phyloP scores from a whole-genome alignment of 352 stramenopile species.

The Aphanomyces euteiches region DNA sequence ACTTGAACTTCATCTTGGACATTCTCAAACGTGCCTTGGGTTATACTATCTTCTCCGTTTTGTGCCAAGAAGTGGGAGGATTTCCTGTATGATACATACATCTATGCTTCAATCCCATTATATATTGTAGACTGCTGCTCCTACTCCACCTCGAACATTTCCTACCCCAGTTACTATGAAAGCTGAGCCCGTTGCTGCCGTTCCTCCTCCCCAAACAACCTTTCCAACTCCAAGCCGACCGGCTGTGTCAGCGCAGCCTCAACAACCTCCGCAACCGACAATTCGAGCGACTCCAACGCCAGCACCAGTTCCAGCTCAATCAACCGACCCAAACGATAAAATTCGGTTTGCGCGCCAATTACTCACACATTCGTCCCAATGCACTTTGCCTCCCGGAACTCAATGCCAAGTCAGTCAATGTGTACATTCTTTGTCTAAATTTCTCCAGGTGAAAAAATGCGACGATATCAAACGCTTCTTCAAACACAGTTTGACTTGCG shows the following conservation, averaged over 20 bases:
- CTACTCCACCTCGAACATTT: conserved; percentile 1
- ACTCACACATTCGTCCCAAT: conserved; percentile 69
- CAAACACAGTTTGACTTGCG: conserved; percentile 78
- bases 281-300: conserved; percentile 24
- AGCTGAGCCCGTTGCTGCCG: conserved; percentile 23
- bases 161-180: conserved; percentile 19
- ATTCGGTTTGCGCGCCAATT: conserved; percentile 83
- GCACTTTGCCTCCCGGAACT: conserved; percentile 44
- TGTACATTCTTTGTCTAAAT: background rate
- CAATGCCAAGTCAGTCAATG: conserved; percentile 43
- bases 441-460: conserved; percentile 63
- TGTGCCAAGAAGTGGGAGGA: conserved; percentile 74
- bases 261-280: conserved; percentile 24
- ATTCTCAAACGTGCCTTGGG: conserved; percentile 84
- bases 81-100: conserved; percentile 30
- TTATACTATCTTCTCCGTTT: conserved; percentile 70
- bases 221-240: background rate
- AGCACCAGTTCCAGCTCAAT: background rate
- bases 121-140: background rate
- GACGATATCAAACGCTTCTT: conserved; percentile 82
- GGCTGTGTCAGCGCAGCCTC: conserved; percentile 12
- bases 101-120: background rate
- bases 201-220: conserved; percentile 25
- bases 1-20: conserved; percentile 84
- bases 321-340: conserved; percentile 60